phyloP scores from a whole-genome alignment of 2,329 filamentous ascomycete species.

The Chaetomiaceae sp. region DNA sequence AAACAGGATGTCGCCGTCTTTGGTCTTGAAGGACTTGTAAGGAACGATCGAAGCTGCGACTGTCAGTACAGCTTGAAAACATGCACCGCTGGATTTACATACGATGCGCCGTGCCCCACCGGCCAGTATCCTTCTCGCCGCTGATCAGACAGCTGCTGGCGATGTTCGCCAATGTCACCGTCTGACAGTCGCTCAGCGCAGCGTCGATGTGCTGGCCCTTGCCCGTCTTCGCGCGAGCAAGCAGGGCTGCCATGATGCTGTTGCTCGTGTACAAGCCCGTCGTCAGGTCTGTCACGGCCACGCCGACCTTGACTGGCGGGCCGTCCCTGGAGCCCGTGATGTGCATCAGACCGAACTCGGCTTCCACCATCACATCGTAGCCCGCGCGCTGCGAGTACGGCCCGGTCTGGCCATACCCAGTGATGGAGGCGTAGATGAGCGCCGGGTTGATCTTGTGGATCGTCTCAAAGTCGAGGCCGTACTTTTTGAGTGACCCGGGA shows the following conservation, averaged over 20 bases:
- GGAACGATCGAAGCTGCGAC: constrained; percentile 87
- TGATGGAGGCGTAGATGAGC: constrained; percentile 92
- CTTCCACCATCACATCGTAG: constrained; percentile 99
- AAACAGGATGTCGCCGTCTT: constrained; percentile 63
- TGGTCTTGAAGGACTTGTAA: constrained; percentile 76
- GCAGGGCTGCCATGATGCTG: constrained; percentile 85
- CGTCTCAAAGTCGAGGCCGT: constrained; percentile 80
- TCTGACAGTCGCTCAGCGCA: constrained; percentile 87
- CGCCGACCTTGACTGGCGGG: constrained; percentile 91
- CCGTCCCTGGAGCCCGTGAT: constrained; percentile 87
- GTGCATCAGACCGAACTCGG: constrained; percentile 97
- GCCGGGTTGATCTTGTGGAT: constrained; percentile 74
- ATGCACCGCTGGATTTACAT: constrained; percentile 27
- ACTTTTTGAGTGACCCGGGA: constrained; percentile 82
- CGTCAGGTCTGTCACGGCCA: constrained; percentile 92
- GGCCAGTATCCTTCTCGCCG: constrained; percentile 76
- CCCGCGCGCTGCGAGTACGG: constrained; percentile 82
- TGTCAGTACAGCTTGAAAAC: not conserved
- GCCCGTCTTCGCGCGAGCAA: constrained; percentile 67
- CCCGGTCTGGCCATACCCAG: constrained; percentile 92
- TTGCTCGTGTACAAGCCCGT: constrained; percentile 94
- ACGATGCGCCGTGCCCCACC: constrained; percentile 97
- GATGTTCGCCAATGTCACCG: constrained; percentile 90
- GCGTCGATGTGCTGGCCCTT: constrained; percentile 90
- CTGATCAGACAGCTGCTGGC: constrained; percentile 87